Conservation (phyloP, 148 eudicot genomes). For the Dysphania ambrosioides region DNA sequence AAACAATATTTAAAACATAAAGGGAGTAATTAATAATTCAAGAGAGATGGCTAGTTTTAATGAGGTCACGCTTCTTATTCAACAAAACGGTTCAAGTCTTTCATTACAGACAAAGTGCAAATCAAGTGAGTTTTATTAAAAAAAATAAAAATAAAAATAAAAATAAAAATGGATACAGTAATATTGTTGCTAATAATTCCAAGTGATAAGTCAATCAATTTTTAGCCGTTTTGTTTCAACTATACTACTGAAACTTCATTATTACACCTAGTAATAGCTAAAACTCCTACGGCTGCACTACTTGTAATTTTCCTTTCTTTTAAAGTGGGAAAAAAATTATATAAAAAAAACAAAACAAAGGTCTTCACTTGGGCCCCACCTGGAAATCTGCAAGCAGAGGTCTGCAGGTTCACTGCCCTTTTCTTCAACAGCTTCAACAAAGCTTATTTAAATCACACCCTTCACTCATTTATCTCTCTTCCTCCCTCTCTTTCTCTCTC, state of each 20-base stretch:
- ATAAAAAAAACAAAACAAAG: slow-evolving; percentile 24
- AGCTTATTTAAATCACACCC: slow-evolving; percentile 28
- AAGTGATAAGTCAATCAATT: slow-evolving; percentile 28
- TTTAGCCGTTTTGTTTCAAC: slow-evolving; percentile 17
- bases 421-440: slow-evolving; percentile 28
- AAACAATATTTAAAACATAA: too few relatives aligned
- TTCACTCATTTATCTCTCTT: slow-evolving; percentile 9
- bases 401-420: slow-evolving; percentile 49
- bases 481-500: slow-evolving; percentile 19
- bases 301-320: too few relatives aligned
- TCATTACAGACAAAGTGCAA: slow-evolving; percentile 6
- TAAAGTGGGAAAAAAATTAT: too few relatives aligned
- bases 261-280: slow-evolving; percentile 8
- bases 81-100: slow-evolving; percentile 6
- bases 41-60: neutral
- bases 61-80: neutral
- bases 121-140: slow-evolving; percentile 15
- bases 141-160: slow-evolving; percentile 10
- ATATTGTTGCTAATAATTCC: slow-evolving; percentile 28
- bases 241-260: neutral
- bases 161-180: too few relatives aligned
- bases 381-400: too few relatives aligned
- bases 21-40: too few relatives aligned
- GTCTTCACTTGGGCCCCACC: slow-evolving; percentile 44
- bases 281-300: neutral